A percentile compares a stretch with the other conserved stretches of the same genome.
phyloP scores from a whole-genome alignment of 148 eudicot genomes.

The Suaeda aralocaspica region DNA sequence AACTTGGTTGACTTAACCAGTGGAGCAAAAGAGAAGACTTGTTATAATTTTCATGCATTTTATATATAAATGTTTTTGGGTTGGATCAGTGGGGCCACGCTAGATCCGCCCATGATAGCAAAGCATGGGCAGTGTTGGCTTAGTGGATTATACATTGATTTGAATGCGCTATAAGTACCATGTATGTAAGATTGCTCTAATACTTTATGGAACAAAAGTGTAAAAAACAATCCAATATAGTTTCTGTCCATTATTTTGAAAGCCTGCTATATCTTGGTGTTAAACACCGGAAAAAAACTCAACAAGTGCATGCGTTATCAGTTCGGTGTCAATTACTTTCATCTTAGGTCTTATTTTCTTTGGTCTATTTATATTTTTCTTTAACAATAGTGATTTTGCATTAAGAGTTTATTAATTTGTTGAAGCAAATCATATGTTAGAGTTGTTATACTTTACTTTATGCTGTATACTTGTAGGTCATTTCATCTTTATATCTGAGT shows the following conservation, averaged over 20 bases:
- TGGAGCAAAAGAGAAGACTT: too few species aligned
- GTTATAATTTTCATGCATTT: too few species aligned
- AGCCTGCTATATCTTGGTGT: not conserved
- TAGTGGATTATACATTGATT: not conserved
- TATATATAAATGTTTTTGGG: too few species aligned
- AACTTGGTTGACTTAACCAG: too few species aligned
- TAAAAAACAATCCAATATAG: not conserved
- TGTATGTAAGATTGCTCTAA: not conserved
- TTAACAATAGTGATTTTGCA: not conserved
- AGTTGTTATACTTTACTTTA: not conserved
- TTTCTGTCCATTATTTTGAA: not conserved
- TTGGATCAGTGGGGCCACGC: too few species aligned
- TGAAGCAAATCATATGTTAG: not conserved
- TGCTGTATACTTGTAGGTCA: not conserved
- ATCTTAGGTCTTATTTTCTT: not conserved
- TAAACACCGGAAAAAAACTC: not conserved
- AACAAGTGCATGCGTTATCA: not conserved
- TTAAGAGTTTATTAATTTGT: not conserved
- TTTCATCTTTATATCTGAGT: not conserved
- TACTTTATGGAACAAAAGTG: not conserved
- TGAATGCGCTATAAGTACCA: not conserved
- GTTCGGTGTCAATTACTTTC: not conserved
- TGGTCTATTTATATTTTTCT: too few species aligned
- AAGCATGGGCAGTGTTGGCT: not conserved
- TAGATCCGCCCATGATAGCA: too few species aligned